Evolutionary conservation across 176 grass and related monocot genomes (phyloP).

Genomic region (Avena sativa): DNA sequence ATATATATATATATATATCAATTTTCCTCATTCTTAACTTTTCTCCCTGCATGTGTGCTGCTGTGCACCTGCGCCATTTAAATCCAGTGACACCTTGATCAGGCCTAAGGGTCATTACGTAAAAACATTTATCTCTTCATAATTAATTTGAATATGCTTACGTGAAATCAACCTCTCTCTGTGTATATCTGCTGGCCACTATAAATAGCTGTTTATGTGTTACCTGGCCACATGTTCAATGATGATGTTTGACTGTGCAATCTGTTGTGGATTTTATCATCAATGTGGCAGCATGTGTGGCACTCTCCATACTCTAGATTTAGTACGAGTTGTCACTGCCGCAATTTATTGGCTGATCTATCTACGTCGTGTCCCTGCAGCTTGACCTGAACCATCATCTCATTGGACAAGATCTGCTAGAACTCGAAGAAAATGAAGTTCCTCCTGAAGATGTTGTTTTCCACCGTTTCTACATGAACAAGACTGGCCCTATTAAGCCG

Average conservation of each 20-base stretch:
- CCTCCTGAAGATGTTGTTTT: constrained; percentile 96
- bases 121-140: neutral
- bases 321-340: neutral
- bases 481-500: constrained; percentile 57
- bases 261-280: constrained; percentile 6
- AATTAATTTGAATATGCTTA: constrained; percentile 2
- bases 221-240: constrained; percentile 7
- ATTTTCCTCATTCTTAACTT: neutral
- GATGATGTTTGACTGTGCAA: neutral
- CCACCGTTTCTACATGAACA: constrained; percentile 96
- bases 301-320: neutral
- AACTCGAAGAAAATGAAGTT: constrained; percentile 90
- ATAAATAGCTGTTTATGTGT: neutral
- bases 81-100: neutral
- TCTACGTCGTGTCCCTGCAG: constrained; percentile 47
- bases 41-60: neutral
- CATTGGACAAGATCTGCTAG: constrained; percentile 86
- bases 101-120: constrained; percentile 21
- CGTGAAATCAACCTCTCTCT: neutral
- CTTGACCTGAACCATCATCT: constrained; percentile 65
- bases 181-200: neutral
- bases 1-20: neutral
- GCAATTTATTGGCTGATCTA: constrained; percentile 31
- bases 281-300: neutral
- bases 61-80: neutral